Conservation (phyloP, 2,329 filamentous ascomycete genomes). For the Coniochaeta hoffmannii region DNA sequence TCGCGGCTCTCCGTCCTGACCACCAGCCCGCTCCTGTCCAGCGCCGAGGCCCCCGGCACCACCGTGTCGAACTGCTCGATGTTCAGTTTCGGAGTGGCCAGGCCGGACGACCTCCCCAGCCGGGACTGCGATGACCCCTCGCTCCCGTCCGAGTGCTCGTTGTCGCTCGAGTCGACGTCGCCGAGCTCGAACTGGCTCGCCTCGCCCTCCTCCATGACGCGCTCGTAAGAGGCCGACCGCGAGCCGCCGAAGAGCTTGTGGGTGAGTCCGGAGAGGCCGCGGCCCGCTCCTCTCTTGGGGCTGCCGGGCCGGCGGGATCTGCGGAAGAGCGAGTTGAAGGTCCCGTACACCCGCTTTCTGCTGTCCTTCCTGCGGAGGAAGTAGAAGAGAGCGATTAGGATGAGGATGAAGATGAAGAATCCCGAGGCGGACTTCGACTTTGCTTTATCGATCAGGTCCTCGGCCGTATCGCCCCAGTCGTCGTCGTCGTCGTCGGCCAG, state of each 20-base stretch:
- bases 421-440: slow-evolving; percentile 64
- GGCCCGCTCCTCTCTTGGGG: slow-evolving; percentile 30
- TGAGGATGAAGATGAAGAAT: slow-evolving; percentile 68
- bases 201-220: slow-evolving; percentile 77
- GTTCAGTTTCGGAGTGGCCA: slow-evolving; percentile 58
- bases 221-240: slow-evolving; percentile 59
- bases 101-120: slow-evolving; percentile 54
- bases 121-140: slow-evolving; percentile 32
- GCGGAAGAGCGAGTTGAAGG: slow-evolving; percentile 36
- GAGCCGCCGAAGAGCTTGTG: slow-evolving; percentile 60
- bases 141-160: slow-evolving; percentile 56
- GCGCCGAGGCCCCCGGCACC: slow-evolving; percentile 29
- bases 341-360: slow-evolving; percentile 52
- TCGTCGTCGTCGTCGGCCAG: slow-evolving; percentile 49
- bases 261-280: slow-evolving; percentile 41
- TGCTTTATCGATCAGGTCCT: slow-evolving; percentile 57
- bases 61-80: slow-evolving; percentile 42
- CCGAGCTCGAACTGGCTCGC: slow-evolving; percentile 70
- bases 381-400: slow-evolving; percentile 62
- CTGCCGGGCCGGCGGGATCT: slow-evolving; percentile 35
- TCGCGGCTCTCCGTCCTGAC: slow-evolving; percentile 83
- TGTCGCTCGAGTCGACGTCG: slow-evolving; percentile 53
- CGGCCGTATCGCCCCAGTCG: slow-evolving; percentile 44
- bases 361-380: slow-evolving; percentile 75
- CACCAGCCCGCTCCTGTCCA: slow-evolving; percentile 65